These are phyloP conservation scores for Thalassiosira mediterranea DNA, from an alignment of 352 stramenopile species.

Conservation along the genomic window DNA sequence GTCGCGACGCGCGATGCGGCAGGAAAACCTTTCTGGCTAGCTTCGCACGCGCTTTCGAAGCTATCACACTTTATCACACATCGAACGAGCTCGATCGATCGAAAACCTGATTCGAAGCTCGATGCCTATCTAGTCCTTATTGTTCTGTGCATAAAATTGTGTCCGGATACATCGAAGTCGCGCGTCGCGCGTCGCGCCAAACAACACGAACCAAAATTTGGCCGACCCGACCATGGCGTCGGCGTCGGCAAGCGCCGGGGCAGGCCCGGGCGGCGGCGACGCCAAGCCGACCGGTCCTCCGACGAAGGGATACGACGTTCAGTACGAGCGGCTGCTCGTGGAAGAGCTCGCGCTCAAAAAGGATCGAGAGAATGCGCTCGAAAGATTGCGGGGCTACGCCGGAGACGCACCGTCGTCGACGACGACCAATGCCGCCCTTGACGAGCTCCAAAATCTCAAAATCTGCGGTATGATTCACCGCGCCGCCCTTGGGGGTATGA, in stretches of 20 bases:
- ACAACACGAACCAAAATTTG: no score
- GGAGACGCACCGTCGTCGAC: neutral
- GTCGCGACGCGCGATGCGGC: no score
- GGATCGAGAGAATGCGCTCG: conserved; percentile 10
- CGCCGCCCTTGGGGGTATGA: conserved; percentile 29
- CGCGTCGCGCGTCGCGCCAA: no score
- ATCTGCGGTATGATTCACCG: conserved; percentile 43
- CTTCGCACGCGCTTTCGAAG: no score
- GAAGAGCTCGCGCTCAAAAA: conserved; percentile 39
- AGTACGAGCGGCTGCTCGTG: conserved; percentile 40
- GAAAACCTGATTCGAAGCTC: no score
- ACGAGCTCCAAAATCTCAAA: conserved; percentile 24
- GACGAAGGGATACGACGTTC: conserved; percentile 28
- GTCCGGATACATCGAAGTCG: no score
- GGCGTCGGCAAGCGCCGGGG: conserved; percentile 3
- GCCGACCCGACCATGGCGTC: conserved; percentile 16
- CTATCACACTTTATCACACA: no score
- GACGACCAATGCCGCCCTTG: conserved; percentile 20
- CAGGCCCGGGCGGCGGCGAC: neutral
- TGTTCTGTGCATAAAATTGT: no score
- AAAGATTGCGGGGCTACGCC: neutral
- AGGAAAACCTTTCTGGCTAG: no score
- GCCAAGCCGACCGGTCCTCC: conserved; percentile 22
- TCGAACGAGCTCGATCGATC: no score
- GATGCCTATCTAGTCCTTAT: no score